Conservation (phyloP, 768 basidiomycete genomes). For the Podaxis pistillaris region DNA sequence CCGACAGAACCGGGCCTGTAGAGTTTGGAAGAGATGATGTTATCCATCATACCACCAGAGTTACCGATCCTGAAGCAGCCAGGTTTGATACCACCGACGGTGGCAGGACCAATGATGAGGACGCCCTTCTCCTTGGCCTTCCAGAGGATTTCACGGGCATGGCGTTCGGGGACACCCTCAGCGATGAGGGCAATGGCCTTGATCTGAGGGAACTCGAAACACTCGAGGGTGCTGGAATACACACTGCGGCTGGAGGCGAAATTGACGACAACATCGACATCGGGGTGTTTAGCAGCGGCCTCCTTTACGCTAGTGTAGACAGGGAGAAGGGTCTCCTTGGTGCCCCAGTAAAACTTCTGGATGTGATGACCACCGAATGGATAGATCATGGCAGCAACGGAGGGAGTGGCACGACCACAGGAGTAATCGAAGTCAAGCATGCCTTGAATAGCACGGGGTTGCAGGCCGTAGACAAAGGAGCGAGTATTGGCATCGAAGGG, state of each 20-base stretch:
- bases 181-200: constrained; percentile 87
- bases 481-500: constrained; percentile 95
- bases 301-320: constrained; percentile 93
- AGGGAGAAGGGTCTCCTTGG: constrained; percentile 96
- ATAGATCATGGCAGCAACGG: constrained; percentile 99
- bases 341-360: constrained; percentile 99
- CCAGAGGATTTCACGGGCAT: constrained; percentile 94
- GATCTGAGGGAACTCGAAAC: constrained; percentile 60
- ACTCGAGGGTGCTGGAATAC: constrained; percentile 92
- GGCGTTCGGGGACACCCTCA: constrained; percentile 97
- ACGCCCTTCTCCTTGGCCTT: constrained; percentile 82
- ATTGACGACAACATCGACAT: constrained; percentile 98
- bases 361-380: constrained; percentile 99
- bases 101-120: constrained; percentile 92
- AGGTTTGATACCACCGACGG: constrained; percentile 99
- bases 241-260: constrained; percentile 94
- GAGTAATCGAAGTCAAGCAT: constrained; percentile 98
- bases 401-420: constrained; percentile 87
- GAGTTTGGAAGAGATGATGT: constrained; percentile 97
- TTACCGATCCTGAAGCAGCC: constrained; percentile 99
- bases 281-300: constrained; percentile 91
- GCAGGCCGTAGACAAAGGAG: constrained; percentile 97
- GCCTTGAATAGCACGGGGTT: constrained; percentile 97
- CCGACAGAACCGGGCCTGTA: constrained; percentile 97
- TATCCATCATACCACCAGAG: constrained; percentile 99